Evolutionary conservation across 352 stramenopile species (phyloP).

Genomic region (Globisporangium cylindrosporum): DNA sequence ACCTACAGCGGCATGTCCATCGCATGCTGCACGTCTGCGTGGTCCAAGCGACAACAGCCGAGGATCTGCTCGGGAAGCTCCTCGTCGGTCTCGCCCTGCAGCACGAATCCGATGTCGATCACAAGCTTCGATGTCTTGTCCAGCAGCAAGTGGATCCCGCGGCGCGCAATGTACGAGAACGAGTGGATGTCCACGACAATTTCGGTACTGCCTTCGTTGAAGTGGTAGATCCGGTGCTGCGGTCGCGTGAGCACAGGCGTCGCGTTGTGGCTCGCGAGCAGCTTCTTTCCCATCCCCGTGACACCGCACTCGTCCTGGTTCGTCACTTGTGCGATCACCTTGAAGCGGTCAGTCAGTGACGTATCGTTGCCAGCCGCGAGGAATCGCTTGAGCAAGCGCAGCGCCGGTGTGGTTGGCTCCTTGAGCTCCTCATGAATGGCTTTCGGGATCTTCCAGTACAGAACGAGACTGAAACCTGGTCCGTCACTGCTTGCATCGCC

Average conservation of each 20-base stretch:
- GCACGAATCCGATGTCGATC: constrained; percentile 85
- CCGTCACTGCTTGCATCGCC: constrained; percentile 59
- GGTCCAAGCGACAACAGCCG: constrained; percentile 78
- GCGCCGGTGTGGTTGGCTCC: constrained; percentile 47
- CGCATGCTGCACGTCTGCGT: constrained; percentile 62
- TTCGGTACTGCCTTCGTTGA: constrained; percentile 59
- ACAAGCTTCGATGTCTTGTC: constrained; percentile 78
- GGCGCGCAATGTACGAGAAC: constrained; percentile 82
- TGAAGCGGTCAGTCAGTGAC: constrained; percentile 77
- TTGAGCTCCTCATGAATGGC: constrained; percentile 59
- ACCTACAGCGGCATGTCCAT: constrained; percentile 42
- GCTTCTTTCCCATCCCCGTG: constrained; percentile 71
- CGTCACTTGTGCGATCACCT: constrained; percentile 82
- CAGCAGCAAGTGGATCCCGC: constrained; percentile 73
- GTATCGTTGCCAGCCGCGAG: constrained; percentile 59
- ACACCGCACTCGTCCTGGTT: constrained; percentile 83
- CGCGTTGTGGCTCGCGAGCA: constrained; percentile 76
- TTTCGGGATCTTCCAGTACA: constrained; percentile 82
- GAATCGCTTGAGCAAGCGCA: constrained; percentile 73
- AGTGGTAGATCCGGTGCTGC: constrained; percentile 84
- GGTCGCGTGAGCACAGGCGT: constrained; percentile 82
- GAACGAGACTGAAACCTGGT: constrained; percentile 66
- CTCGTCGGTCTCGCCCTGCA: constrained; percentile 85
- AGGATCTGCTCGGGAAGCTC: constrained; percentile 86
- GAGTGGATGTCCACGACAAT: constrained; percentile 79